Base-by-base conservation (phyloP, 129 eudicot species). In the Dittrichia graveolens region DNA sequence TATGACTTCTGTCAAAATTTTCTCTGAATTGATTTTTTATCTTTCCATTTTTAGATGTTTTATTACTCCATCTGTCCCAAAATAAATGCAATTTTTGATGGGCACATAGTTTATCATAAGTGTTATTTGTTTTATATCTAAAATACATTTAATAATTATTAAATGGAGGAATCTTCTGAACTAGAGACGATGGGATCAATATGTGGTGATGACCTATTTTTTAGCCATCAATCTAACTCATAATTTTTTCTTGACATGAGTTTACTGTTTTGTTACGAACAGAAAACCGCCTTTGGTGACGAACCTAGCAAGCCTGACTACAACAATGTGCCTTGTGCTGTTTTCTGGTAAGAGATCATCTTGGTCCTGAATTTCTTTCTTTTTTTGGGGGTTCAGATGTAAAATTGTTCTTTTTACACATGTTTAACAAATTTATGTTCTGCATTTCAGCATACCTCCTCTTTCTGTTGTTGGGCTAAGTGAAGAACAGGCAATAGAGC, bases 401-500 rank as follows among this genome's bases (percentile, higher is more conserved):
- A 7, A 7, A 59, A 41, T 19, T 66, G 7, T 12, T 60, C 11
- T 49, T 35, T 4, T 13, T 31, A 38, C 6, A 42, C 11, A 6
- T 8, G 4, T 39, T 5, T 48, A 40, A 77, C 10, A 3, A 15
- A 71, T 24, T 60, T 67, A 41, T 54, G 10, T 72, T 0, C 48
- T 79, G 19, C 73, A 44, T 75, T 77, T 75, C 77, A 93, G 98
- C 89, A 94, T 94, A 79, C 98, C 98, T 12, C 95, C 97, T 74
- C 96, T 94, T 13, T 94, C 98, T 55, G 98, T 94, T 55, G 97
- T 90, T 75, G 98, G 98, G 38, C 81, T 90, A 67, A 90, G 98
- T 73, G 97, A 94, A 85, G 93, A 94, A 80, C 86, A 86, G 76
- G 98, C 98, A 52, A 78, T 88, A 64, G 97, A 87, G 79, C 80